Evolutionary conservation across 768 basidiomycete genomes (phyloP).

Genomic region (Suillus subluteus): DNA sequence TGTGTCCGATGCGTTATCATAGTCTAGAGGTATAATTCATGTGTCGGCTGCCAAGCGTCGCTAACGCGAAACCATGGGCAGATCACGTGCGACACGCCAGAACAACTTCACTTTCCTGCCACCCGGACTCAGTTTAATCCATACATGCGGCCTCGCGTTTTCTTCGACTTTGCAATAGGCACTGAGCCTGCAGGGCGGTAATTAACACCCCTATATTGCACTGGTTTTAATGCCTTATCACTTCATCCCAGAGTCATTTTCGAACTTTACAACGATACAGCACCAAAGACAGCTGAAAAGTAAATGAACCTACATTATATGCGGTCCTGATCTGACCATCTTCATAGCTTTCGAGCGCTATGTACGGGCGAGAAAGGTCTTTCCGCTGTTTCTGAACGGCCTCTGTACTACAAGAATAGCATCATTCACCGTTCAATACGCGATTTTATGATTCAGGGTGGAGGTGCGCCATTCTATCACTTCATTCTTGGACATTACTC

Average conservation of each 20-base stretch:
- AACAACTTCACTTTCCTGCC: background rate
- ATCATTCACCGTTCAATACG: conserved; percentile 80
- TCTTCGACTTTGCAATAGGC: conserved; percentile 66
- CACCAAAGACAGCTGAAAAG: conserved; percentile 85
- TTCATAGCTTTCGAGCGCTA: conserved; percentile 74
- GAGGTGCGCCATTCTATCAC: conserved; percentile 48
- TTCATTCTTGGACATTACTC: conserved; percentile 6
- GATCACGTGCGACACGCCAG: background rate
- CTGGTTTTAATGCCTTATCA: conserved; percentile 15
- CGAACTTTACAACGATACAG: conserved; percentile 73
- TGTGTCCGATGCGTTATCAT: too few relatives aligned
- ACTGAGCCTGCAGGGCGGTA: conserved; percentile 59
- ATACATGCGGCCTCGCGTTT: conserved; percentile 54
- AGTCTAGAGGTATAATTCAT: too few relatives aligned
- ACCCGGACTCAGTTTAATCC: background rate
- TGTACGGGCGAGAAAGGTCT: conserved; percentile 87
- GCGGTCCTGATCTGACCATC: conserved; percentile 17
- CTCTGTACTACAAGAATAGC: conserved; percentile 82
- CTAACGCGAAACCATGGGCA: background rate
- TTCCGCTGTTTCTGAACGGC: conserved; percentile 61
- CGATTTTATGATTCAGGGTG: conserved; percentile 81
- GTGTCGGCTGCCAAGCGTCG: too few relatives aligned
- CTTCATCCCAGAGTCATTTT: conserved; percentile 57
- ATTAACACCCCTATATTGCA: conserved; percentile 11
- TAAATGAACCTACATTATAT: conserved; percentile 35